These are phyloP conservation scores for Rhynchosporium secalis DNA, from an alignment of 2,329 filamentous ascomycete species.

Conservation along the genomic window DNA sequence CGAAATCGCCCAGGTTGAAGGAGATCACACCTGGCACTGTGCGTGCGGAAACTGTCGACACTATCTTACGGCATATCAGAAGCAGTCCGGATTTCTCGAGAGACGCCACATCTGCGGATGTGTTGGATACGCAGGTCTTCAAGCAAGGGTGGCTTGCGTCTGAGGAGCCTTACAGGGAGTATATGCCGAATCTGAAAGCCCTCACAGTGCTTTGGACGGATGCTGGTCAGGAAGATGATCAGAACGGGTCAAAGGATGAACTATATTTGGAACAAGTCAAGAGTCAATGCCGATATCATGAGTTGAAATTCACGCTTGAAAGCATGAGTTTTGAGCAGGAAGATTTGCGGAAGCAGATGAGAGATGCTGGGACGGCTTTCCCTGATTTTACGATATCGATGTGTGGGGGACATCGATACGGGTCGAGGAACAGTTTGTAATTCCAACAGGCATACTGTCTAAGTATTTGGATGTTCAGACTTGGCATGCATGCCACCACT, in stretches of 20 bases:
- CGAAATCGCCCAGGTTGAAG: neutral
- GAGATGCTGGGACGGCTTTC: conserved; percentile 1
- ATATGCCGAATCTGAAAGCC: conserved; percentile 9
- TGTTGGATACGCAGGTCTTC: conserved; percentile 9
- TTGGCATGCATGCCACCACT: neutral
- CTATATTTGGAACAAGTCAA: neutral
- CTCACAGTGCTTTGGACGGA: conserved; percentile 1
- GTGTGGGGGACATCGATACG: conserved; percentile 8
- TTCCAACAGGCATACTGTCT: neutral
- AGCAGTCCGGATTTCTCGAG: neutral
- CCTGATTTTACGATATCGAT: conserved; percentile 7
- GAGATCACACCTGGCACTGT: conserved; percentile 10
- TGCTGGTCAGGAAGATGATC: conserved; percentile 1
- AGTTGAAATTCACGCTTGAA: conserved; percentile 10
- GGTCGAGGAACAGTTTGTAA: neutral
- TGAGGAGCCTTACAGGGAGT: conserved; percentile 12
- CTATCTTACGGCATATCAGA: conserved; percentile 10
- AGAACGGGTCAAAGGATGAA: conserved; percentile 5
- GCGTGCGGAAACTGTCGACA: conserved; percentile 5
- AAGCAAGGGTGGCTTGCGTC: conserved; percentile 5
- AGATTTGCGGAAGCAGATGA: conserved; percentile 13
- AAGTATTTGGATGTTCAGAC: neutral
- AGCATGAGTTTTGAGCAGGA: conserved; percentile 15
- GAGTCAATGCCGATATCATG: conserved; percentile 13
- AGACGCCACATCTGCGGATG: neutral